Base-by-base conservation (phyloP, 768 basidiomycete species). In the Cystofilobasidium bisporidii region DNA sequence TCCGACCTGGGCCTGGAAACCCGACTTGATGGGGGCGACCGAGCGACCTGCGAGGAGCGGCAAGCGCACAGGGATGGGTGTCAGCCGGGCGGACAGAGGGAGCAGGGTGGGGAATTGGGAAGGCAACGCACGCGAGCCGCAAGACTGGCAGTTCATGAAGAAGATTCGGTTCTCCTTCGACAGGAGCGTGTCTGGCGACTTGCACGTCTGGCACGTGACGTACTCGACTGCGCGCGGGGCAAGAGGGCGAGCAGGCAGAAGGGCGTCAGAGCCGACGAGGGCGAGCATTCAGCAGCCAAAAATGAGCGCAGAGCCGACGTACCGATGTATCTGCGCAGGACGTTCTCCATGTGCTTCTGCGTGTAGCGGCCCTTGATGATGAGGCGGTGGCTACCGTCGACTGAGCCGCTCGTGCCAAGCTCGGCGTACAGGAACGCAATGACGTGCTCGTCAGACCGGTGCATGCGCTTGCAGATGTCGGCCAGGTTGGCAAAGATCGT, bases 131-230 rank as follows among this genome's bases (percentile, higher is more conserved):
- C 76, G 72, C 26, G 75, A 75, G 48, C 74, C 76, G 72, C 76
- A 77, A 28, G 75, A 71, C 69, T 77, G 76, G 72, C 79, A 79
- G 40, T 75, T 77, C 70, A 80, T 78, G 83, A 99, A 99, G 83
- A 93, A 97, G 76, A 99, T 90, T 79, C 96, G 89, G 78, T 96
- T 96, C 80, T 98, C 93, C 79, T 98, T 99, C 33, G 88, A 87
- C 43, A 99, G 84, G 24, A 96, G 84, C 2, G 96, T 99, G 77
- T 99, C 96, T 55, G 90, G 90, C 0, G 94, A 97, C 80, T 97
- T 99, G 83, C 96, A 99, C 47, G 93, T 98, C 79, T 96, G 94
- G 84, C 96, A 99, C 45, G 93, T 93, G 69, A 97, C 94, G 78
- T 97, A 98, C 80, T 97, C 93, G 70, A 94, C 93, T 94, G 72